Evolutionary conservation across 345 rosid species (phyloP).

Genomic region (Citrus reticulata): DNA sequence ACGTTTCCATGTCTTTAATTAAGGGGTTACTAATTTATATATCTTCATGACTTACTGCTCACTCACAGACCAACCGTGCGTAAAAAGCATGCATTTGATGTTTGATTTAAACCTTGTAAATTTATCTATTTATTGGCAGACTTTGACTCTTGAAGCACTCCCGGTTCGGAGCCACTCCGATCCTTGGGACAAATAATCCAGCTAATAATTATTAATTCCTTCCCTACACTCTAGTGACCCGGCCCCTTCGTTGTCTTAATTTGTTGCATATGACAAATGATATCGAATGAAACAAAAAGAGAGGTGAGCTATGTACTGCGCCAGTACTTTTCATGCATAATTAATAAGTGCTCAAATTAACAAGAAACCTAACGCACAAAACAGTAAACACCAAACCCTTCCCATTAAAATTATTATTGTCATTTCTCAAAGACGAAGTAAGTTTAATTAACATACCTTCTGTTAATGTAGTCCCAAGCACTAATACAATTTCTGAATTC

Average conservation of each 20-base stretch:
- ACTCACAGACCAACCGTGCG: not conserved
- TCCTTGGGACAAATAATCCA: not conserved
- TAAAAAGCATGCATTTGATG: not conserved
- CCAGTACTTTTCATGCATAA: too few relatives aligned
- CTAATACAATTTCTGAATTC: slow-evolving; percentile 33
- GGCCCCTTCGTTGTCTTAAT: not conserved
- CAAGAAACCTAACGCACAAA: too few relatives aligned
- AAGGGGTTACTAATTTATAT: not conserved
- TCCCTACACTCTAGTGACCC: not conserved
- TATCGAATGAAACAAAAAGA: too few relatives aligned
- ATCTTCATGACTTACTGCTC: too few relatives aligned
- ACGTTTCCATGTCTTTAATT: not conserved
- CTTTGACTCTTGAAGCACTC: not conserved
- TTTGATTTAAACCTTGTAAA: not conserved
- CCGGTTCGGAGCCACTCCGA: not conserved
- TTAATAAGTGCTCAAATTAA: too few relatives aligned
- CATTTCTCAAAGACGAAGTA: too few relatives aligned
- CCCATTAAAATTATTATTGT: too few relatives aligned
- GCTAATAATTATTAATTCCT: not conserved
- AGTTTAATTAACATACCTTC: slow-evolving; percentile 34
- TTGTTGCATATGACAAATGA: not conserved
- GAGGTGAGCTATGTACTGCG: too few relatives aligned
- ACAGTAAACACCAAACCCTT: too few relatives aligned
- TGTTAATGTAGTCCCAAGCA: slow-evolving; percentile 19
- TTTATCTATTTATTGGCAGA: not conserved